Base-by-base conservation (phyloP, 345 rosid genomes). In the Theobroma cacao region DNA sequence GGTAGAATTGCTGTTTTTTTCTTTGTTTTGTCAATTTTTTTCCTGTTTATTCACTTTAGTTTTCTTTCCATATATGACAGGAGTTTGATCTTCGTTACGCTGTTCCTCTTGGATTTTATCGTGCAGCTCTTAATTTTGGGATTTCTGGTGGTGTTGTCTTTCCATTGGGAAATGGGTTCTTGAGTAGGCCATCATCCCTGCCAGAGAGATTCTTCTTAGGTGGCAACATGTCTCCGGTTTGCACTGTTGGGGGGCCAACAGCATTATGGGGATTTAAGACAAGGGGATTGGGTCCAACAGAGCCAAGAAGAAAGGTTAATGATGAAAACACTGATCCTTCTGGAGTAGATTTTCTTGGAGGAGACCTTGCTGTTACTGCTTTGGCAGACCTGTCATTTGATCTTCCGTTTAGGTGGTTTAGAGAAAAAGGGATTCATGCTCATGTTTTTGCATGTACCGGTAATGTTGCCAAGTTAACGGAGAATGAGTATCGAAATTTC, bases 361-460 rank as follows among this genome's bases (percentile, higher is more conserved):
- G 99, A 86, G 99, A 96, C 80, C 85, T 91, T 74, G 98, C 98
- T 20, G 84, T 88, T 40, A 87, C 94, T 85, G 90, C 94, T 61
- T 94, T 96, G 81, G 98, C 92, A 8, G 98, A 96, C 80, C 86
- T 96, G 78, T 96, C 99, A 60, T 92, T 96, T 84, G 97, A 96
- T 85, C 86, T 95, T 70, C 98, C 98, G 22, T 78, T 89, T 58
- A 90, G 85, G 74, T 93, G 94, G 95, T 85, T 87, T 58, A 90
- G 87, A 83, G 93, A 91, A 77, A 94, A 93, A 81, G 98, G 98
- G 70, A 85, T 96, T 76, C 97, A 96, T 73, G 99, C 94, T 13
- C 99, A 96, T 81, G 72, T 85, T 38, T 94, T 96, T 81, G 95
- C 92, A 61, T 90, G 92, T 78, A 94, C 97, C n/a, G 99, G 99